Evolutionary conservation across 352 stramenopile genomes (phyloP).

Genomic region (Phytophthora idaei): DNA sequence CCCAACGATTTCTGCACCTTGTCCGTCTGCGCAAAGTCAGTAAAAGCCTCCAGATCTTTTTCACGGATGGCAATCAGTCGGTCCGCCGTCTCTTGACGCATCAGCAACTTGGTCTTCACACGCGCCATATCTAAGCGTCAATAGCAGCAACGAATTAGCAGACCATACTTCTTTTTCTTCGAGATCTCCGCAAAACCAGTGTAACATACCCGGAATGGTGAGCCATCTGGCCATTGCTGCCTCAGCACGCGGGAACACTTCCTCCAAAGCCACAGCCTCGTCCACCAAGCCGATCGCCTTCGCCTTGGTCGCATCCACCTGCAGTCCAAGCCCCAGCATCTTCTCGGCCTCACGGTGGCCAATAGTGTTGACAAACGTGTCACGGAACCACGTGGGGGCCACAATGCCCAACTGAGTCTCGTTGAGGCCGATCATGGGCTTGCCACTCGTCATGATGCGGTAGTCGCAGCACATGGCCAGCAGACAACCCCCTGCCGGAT

Average conservation of each 20-base stretch:
- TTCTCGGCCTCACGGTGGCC: slow-evolving; percentile 85
- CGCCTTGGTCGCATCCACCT: slow-evolving; percentile 76
- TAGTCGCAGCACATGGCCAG: slow-evolving; percentile 95
- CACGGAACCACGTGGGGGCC: slow-evolving; percentile 79
- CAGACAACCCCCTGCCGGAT: slow-evolving; percentile 93
- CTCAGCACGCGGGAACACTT: slow-evolving; percentile 74
- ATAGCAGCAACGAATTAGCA: slow-evolving; percentile 1
- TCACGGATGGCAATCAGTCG: slow-evolving; percentile 54
- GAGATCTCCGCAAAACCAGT: background rate
- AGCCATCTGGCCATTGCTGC: slow-evolving; percentile 78
- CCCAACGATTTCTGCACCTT: slow-evolving; percentile 84
- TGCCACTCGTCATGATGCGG: slow-evolving; percentile 90
- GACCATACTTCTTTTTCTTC: background rate
- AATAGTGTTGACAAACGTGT: slow-evolving; percentile 87
- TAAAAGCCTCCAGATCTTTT: slow-evolving; percentile 72
- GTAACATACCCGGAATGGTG: slow-evolving; percentile 68
- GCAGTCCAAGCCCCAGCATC: slow-evolving; percentile 81
- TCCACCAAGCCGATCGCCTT: slow-evolving; percentile 82
- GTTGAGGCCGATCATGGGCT: slow-evolving; percentile 93
- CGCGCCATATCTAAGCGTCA: slow-evolving; percentile 55
- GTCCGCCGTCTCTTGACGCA: slow-evolving; percentile 78
- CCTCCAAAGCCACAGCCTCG: slow-evolving; percentile 74
- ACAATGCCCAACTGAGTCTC: slow-evolving; percentile 94
- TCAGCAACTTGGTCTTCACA: slow-evolving; percentile 76
- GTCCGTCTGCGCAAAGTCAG: slow-evolving; percentile 79